Percentiles rank a stretch among this genome's conserved stretches.
These are phyloP conservation scores for Claviceps maximensis DNA, from an alignment of 2,329 filamentous ascomycete genomes.

Conservation along the genomic window DNA sequence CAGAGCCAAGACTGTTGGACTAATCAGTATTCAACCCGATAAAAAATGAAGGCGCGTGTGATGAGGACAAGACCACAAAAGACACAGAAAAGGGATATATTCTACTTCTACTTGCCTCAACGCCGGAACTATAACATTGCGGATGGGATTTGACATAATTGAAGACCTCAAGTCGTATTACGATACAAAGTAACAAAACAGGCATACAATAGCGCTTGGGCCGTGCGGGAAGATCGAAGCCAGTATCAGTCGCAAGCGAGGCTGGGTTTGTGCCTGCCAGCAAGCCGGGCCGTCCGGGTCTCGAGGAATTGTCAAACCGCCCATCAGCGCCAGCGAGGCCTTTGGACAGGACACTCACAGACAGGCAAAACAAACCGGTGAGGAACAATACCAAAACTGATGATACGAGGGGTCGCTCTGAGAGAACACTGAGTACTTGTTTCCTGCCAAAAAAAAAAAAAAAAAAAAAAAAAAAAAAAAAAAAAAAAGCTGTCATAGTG, in stretches of 20 bases:
- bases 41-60: background rate
- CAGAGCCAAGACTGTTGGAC: conserved; percentile 31
- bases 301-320: conserved; percentile 24
- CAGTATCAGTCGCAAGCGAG: conserved; percentile 21
- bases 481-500: background rate
- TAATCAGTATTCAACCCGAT: background rate
- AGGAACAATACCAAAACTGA: conserved; percentile 33
- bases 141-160: conserved; percentile 31
- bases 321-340: conserved; percentile 35
- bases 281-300: conserved; percentile 9
- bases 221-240: conserved; percentile 26
- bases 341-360: conserved; percentile 27
- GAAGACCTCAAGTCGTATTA: conserved; percentile 35
- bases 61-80: background rate
- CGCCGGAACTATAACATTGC: conserved; percentile 36
- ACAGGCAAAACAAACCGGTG: conserved; percentile 28
- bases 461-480: no score
- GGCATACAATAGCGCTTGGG: conserved; percentile 34
- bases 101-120: conserved; percentile 26
- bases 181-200: conserved; percentile 28
- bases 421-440: conserved; percentile 9
- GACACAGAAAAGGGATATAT: background rate
- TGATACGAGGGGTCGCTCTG: conserved; percentile 37
- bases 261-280: conserved; percentile 10
- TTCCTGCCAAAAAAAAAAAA: no score